These are phyloP conservation scores for sorghum (Sorghum bicolor) DNA, from an alignment of 176 grass and related monocot genomes.

Conservation along the genomic window Sorghum_bicolor_NCBIv3 NC_012874.2:52531501-52532000, in stretches of 20 bases:
- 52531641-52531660: conserved; percentile 27
- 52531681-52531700: no score
- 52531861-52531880: not conserved
- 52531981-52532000: not conserved
- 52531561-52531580: conserved; percentile 65
- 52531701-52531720: not conserved
- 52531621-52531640: conserved; percentile 59
- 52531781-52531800: not conserved
- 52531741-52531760: conserved; percentile 24
- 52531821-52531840: conserved; percentile 33
- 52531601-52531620: conserved; percentile 67
- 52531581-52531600: conserved; percentile 83
- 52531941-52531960: not conserved
- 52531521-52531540: conserved; percentile 63
- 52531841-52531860: conserved; percentile 31
- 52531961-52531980: not conserved
- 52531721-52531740: conserved; percentile 38
- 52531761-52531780: not conserved
- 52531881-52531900: not conserved
- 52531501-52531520: conserved; percentile 69
- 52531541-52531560: conserved; percentile 63
- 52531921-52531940: not conserved
- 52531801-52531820: conserved; percentile 20
- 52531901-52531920: not conserved
- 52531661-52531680: not conserved